Base-by-base conservation (phyloP, 441 rosid species). In the Populus trichocarpa region DNA sequence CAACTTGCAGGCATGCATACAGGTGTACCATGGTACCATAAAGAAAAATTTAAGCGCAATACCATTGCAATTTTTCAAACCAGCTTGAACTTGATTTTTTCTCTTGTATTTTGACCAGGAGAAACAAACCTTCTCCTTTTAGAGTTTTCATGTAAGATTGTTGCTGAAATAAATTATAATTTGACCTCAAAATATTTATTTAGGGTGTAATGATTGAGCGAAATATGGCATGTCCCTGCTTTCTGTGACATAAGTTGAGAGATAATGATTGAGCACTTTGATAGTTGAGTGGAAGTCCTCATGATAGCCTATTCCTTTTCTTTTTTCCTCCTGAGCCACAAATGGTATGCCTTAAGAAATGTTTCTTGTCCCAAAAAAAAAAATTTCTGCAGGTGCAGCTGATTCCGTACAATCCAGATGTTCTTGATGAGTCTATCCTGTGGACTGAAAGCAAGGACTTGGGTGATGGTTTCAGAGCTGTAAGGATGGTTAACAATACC, bases 391-490 rank as follows among this genome's bases (percentile, higher is more conserved):
- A 93, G 99, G 97, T 96, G 70, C 89, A 91, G 81, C 84, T 96
- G 79, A 72, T 72, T 66, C 85, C 87, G 25, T 93, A 91, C 74
- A 91, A 83, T 72, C 83, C 92, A 13, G 89, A 92, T 83, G 80
- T 30, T 28, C 87, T 90, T 14, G 97, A 96, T 18, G 75, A 82
- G 81, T 91, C 97, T 72, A 57, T 96, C 35, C 89, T 92, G 32
- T 96, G 97, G 99, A 87, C 93, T 0, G 78, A 83, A 85, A 84
- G 99, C 92, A 86, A 76, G 79, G 94, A 89, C 77, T 6, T 87
- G 33, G 93, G 93, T 3, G 92, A 87, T 10, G 93, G 90, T 9
- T 94, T 86, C 87, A 86, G 92, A 80, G 70, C 91, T 12, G 77
- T 94, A 66, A 89, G 97, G 83, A 91, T 92, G 97, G 78, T 92